Evolutionary conservation across 1,284 basidiomycete species (phyloP), one percentile per base, ranked within the genome.

Genomic region (Trichosporon coremiiforme): DNA sequence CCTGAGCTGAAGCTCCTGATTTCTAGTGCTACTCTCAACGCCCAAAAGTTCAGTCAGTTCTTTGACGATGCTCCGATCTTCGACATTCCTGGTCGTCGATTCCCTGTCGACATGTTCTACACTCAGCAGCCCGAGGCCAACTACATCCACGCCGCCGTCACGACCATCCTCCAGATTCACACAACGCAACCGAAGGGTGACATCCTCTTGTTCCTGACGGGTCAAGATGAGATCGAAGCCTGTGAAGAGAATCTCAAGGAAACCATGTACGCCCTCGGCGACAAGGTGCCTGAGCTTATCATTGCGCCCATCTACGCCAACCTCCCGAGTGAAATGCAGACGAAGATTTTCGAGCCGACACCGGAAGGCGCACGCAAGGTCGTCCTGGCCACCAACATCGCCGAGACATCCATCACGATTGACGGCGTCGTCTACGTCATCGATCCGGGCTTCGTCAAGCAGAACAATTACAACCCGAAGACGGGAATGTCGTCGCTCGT

Each of bases 301-400:
- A 88, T 99, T 66, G 98, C 95, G 79, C 97, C 97, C 0, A 98
- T 99, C 75, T 99, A 99, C 80, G 95, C 97, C 72, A 98, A 98
- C 80, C 85, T 99, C 38, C 97, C 97, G 0, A 95, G 92, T 75
- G 97, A 99, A 73, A 95, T 98, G 95, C 97, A 99, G 82, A 92
- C 95, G 41, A 98, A 98, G 85, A 99, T 99, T 73, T 99, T 99
- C 82, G 97, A 99, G 83, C 95, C 96, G 1, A 99, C 97, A 7
- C 96, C 97, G 0, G 91, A 93, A 70, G 95, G 95, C 10, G 93
- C 97, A 17, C 87, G 97, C 68, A 99, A 99, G 84, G 94, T 98
- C 65, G 96, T 99, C 17, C 86, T 99, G 47, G 97, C 97, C 0
- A 99, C 97, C 35, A 99, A 99, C 81, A 99, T 99, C 75, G 97